Percentiles rank a stretch among this genome's conserved stretches.
These are phyloP conservation scores for Suhomyces choctaworum DNA, from an alignment of 1,139 yeast genomes.

Conservation along the genomic window DNA sequence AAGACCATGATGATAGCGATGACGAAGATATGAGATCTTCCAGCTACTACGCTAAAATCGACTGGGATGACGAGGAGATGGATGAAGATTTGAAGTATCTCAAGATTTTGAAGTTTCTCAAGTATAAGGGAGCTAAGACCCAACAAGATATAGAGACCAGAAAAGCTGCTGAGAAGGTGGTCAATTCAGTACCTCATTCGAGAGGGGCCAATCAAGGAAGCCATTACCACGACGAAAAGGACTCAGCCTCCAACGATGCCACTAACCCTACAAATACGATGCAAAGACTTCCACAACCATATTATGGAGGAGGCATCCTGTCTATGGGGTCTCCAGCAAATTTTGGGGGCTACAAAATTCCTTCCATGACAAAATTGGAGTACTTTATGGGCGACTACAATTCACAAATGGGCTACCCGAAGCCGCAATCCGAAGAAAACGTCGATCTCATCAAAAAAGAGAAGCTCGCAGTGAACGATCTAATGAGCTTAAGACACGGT, in stretches of 20 bases:
- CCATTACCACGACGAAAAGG: not conserved
- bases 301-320: constrained; percentile 10
- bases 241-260: not conserved
- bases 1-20: constrained; percentile 39
- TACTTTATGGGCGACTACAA: constrained; percentile 30
- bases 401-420: constrained; percentile 6
- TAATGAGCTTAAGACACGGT: constrained; percentile 27
- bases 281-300: constrained; percentile 5
- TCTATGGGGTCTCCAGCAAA: constrained; percentile 9
- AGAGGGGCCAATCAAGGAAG: not conserved
- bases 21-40: constrained; percentile 26
- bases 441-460: constrained; percentile 31
- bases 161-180: constrained; percentile 10
- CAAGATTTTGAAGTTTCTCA: constrained; percentile 44
- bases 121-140: constrained; percentile 33
- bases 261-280: not conserved
- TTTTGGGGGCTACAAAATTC: constrained; percentile 22
- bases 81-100: constrained; percentile 51
- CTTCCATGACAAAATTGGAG: constrained; percentile 33
- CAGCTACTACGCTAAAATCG: constrained; percentile 31
- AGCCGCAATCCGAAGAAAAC: constrained; percentile 25
- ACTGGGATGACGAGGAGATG: constrained; percentile 54
- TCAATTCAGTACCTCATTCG: constrained; percentile 6
- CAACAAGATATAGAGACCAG: constrained; percentile 13
- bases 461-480: constrained; percentile 38